Base-by-base conservation (phyloP, 495 filamentous ascomycete species). In the Evernia prunastri region DNA sequence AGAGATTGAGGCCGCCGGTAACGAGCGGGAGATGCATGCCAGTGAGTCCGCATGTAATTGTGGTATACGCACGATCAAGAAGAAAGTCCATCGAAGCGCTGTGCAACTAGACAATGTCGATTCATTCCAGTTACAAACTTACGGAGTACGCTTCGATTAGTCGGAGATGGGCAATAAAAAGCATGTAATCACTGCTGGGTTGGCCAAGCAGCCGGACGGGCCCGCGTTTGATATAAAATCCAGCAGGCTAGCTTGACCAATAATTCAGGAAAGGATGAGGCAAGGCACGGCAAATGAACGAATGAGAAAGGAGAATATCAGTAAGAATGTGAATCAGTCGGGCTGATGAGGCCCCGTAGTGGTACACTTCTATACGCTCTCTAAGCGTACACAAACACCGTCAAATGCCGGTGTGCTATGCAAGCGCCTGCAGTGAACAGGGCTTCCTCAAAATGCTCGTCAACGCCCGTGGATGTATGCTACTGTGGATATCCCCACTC, bases 401-500 rank as follows among this genome's bases (percentile, higher is more conserved):
- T 27, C n/a, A 13, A 54, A 54, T 33, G 51, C 27, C 29, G 8
- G 2, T 11, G 51, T 15, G 1, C 10, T 10, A 53, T 29, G 27
- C 49, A 29, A 13, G 29, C 17, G 51, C 25, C 35, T 59, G 56
- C 25, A 29, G 35, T 36, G 56, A 27, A n/a, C 56, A 3, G 17
- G 4, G 33, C 36, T n/a, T 10, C 29, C 15, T 36, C n/a, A 43
- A 35, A 56, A 63, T 8, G 25, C 20, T 35, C 61, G 23, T 42
- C 49, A 43, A 54, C 9, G 18, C 31, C 8, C 25, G 42, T 59
- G 18, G 9, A 23, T 17, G 35, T 40, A 18, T 18, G 49, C 10
- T 29, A 23, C 15, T 60, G 23, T 51, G 42, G 12, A n/a, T 61
- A 62, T 31, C 23, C 20, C 11, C 29, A 25, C 58, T 42, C 63